Percentiles rank a stretch among this genome's conserved stretches.
These are phyloP conservation scores for Jamesozyma lodderae DNA, from an alignment of 805 yeast species.

Conservation along the genomic window DNA sequence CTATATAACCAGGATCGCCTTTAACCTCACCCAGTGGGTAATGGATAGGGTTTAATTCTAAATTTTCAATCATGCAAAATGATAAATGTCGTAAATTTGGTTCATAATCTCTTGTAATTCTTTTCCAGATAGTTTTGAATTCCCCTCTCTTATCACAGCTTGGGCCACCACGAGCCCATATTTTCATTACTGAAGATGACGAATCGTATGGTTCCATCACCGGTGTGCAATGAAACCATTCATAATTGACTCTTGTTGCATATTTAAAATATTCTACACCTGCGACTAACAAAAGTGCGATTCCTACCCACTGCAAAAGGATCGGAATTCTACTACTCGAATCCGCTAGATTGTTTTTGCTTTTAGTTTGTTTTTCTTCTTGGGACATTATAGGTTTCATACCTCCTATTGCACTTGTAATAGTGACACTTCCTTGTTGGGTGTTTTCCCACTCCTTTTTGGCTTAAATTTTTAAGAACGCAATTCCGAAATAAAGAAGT, in stretches of 20 bases:
- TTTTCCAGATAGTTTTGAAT: conserved; percentile 33
- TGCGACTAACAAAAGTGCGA: conserved; percentile 30
- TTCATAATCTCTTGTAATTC: conserved; percentile 33
- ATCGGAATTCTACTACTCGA: conserved; percentile 9
- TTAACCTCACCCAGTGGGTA: conserved; percentile 29
- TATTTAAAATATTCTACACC: conserved; percentile 38
- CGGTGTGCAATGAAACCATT: conserved; percentile 40
- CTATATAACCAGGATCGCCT: conserved; percentile 30
- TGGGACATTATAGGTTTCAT: conserved; percentile 5
- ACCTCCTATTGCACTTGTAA: too few species aligned
- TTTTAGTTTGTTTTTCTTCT: too few species aligned
- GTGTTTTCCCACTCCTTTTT: too few species aligned
- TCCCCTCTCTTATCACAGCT: conserved; percentile 39
- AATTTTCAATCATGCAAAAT: conserved; percentile 33
- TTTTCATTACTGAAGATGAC: conserved; percentile 23
- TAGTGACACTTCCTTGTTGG: too few species aligned
- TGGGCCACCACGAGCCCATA: conserved; percentile 36
- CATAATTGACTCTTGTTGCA: conserved; percentile 33
- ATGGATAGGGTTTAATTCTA: conserved; percentile 20
- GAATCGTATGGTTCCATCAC: conserved; percentile 16
- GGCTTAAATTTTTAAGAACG: too few species aligned
- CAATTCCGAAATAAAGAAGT: too few species aligned
- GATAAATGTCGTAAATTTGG: conserved; percentile 30
- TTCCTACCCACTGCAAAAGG: conserved; percentile 24
- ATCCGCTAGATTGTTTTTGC: too few species aligned